A percentile compares a stretch with the other conserved stretches of the same genome.
phyloP scores from a whole-genome alignment of 805 yeast genomes.

The Saccharomycopsis sp. region DNA sequence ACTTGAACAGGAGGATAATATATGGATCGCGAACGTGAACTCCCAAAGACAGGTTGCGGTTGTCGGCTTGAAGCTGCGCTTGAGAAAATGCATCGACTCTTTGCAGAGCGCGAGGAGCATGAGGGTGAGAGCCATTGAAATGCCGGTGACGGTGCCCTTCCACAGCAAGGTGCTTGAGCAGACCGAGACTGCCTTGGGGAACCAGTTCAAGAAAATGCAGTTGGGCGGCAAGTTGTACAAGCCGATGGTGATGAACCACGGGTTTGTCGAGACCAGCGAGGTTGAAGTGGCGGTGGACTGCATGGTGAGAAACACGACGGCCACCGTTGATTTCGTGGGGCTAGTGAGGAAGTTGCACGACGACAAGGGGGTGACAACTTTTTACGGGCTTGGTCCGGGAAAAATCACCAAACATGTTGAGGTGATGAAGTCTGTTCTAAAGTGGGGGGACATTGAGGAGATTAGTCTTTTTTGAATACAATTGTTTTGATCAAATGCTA shows the following conservation, averaged over 20 bases:
- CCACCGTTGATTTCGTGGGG: slow-evolving; percentile 16
- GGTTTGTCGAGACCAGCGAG: slow-evolving; percentile 2
- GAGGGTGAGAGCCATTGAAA: slow-evolving; percentile 4
- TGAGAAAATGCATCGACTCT: neutral
- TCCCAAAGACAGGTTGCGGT: slow-evolving; percentile 17
- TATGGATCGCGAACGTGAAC: slow-evolving; percentile 15
- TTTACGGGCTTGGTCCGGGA: slow-evolving; percentile 17
- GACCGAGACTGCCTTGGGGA: slow-evolving; percentile 8
- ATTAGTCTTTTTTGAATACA: too few species aligned
- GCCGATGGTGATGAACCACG: slow-evolving; percentile 12
- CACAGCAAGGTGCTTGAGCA: slow-evolving; percentile 13
- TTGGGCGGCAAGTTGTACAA: slow-evolving; percentile 1
- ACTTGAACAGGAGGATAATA: neutral
- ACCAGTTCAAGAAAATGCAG: slow-evolving; percentile 1
- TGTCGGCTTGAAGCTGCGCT: slow-evolving; percentile 4
- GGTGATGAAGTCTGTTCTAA: too few species aligned
- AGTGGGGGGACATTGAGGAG: too few species aligned
- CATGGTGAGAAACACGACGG: slow-evolving; percentile 15
- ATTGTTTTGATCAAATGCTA: too few species aligned
- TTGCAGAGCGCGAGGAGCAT: neutral
- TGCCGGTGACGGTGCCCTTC: slow-evolving; percentile 18
- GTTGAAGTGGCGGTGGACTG: slow-evolving; percentile 8
- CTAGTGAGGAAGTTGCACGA: slow-evolving; percentile 8
- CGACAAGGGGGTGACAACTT: slow-evolving; percentile 7
- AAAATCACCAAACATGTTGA: slow-evolving; percentile 10